Conservation (phyloP, 345 rosid species). For the Linum trigynum region DNA sequence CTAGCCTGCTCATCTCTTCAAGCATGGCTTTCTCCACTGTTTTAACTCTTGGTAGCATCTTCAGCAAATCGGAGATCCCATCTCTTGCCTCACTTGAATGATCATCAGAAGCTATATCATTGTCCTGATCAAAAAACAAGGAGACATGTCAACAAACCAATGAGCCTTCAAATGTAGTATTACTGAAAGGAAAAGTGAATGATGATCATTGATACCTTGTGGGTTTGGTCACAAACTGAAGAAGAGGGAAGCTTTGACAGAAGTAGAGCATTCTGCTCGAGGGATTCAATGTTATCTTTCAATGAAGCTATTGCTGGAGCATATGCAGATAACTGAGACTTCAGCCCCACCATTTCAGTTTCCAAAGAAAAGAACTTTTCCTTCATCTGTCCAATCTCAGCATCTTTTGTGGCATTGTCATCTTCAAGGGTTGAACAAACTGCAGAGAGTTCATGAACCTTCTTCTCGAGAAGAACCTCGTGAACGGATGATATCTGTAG, state of each 20-base stretch:
- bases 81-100: slow-evolving; percentile 19
- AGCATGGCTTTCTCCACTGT: slow-evolving; percentile 31
- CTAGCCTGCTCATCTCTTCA: slow-evolving; percentile 11
- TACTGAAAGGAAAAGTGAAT: not conserved
- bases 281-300: slow-evolving; percentile 18
- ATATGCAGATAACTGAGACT: slow-evolving; percentile 23
- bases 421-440: slow-evolving; percentile 16
- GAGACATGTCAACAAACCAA: slow-evolving; percentile 2
- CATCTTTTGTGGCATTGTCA: slow-evolving; percentile 19
- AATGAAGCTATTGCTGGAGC: slow-evolving; percentile 18
- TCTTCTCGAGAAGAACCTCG: slow-evolving; percentile 52
- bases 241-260: slow-evolving; percentile 13
- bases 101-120: slow-evolving; percentile 19
- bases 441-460: slow-evolving; percentile 25
- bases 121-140: slow-evolving; percentile 17
- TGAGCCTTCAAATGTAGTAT: slow-evolving; percentile 1
- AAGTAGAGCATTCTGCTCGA: slow-evolving; percentile 25
- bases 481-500: slow-evolving; percentile 59
- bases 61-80: slow-evolving; percentile 43
- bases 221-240: slow-evolving; percentile 12
- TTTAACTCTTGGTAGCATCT: slow-evolving; percentile 39
- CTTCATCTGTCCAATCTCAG: slow-evolving; percentile 17
- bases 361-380: slow-evolving; percentile 17
- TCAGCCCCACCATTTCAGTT: slow-evolving; percentile 19
- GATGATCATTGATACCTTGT: slow-evolving; percentile 21